These are phyloP conservation scores for Pyrenophora tritici-repentis DNA, from an alignment of 2,329 filamentous ascomycete genomes.

Conservation along the genomic window DNA sequence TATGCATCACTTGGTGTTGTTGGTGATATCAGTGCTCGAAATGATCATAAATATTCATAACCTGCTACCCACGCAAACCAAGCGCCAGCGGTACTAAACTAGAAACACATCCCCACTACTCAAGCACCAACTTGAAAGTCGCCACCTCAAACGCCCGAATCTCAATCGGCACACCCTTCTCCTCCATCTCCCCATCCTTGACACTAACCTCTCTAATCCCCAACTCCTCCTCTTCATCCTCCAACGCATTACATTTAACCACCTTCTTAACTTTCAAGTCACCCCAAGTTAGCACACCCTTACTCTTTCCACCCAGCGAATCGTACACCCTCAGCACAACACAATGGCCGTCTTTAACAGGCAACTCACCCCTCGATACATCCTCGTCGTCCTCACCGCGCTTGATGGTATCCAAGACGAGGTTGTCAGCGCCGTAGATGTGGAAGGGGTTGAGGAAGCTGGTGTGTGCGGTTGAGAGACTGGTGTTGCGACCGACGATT, in stretches of 20 bases:
- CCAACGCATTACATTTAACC: constrained; percentile 82
- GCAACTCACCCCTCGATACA: constrained; percentile 60
- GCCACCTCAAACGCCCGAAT: constrained; percentile 84
- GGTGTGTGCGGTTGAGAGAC: constrained; percentile 34
- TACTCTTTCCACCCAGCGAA: constrained; percentile 78
- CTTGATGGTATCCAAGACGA: constrained; percentile 90
- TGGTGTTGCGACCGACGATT: constrained; percentile 50
- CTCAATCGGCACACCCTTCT: constrained; percentile 57
- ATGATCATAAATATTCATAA: too few relatives aligned
- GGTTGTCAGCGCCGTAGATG: constrained; percentile 65
- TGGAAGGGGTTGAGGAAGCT: constrained; percentile 63
- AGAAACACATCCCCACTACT: neutral
- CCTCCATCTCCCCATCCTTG: constrained; percentile 56
- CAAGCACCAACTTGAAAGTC: constrained; percentile 67
- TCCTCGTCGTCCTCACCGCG: constrained; percentile 68
- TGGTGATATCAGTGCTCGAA: too few relatives aligned
- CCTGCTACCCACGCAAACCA: too few relatives aligned
- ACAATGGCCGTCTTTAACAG: constrained; percentile 70
- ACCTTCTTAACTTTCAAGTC: constrained; percentile 74
- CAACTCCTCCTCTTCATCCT: constrained; percentile 77
- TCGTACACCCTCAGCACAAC: constrained; percentile 88
- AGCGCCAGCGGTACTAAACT: too few relatives aligned
- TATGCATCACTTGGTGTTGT: too few relatives aligned
- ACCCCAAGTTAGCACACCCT: constrained; percentile 69
- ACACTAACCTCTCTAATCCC: constrained; percentile 35